These are phyloP conservation scores for Colletotrichum sp. DNA, from an alignment of 2,329 filamentous ascomycete species.

Conservation along the genomic window DNA sequence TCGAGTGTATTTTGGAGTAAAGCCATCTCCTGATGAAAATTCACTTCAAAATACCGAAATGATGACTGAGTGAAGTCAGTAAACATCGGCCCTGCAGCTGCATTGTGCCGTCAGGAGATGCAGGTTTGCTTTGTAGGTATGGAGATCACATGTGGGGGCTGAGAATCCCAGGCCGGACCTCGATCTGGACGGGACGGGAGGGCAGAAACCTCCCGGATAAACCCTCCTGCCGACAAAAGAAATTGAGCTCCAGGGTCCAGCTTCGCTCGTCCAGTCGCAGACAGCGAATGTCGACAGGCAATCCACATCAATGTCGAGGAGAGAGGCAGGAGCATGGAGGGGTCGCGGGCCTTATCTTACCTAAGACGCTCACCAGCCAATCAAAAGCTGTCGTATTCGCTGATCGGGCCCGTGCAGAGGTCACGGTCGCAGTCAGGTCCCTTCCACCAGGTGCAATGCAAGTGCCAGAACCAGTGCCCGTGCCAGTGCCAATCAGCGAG, in stretches of 20 bases:
- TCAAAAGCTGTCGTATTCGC: not conserved
- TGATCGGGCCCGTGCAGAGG: not conserved
- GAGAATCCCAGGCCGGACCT: not conserved
- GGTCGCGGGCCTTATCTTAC: constrained; percentile 3
- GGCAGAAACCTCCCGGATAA: constrained; percentile 1
- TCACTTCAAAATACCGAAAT: not conserved
- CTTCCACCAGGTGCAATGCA: not conserved
- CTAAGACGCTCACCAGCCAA: not conserved
- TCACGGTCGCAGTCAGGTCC: not conserved
- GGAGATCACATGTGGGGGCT: constrained; percentile 6
- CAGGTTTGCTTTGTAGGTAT: not conserved
- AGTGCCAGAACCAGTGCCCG: not conserved
- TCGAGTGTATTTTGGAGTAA: not conserved
- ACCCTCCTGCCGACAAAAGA: constrained; percentile 7
- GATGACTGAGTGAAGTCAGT: not conserved
- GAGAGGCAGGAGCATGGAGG: not conserved
- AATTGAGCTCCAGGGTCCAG: constrained; percentile 15
- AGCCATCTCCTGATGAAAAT: not conserved
- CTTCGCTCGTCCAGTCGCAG: not conserved
- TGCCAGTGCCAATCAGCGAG: not conserved
- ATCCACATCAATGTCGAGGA: not conserved
- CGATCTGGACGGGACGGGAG: not conserved
- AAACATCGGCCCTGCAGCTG: not conserved
- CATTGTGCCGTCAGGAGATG: not conserved
- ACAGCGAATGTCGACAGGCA: not conserved